Evolutionary conservation across 352 stramenopile genomes (phyloP).

Genomic region (Phytophthora meadii): DNA sequence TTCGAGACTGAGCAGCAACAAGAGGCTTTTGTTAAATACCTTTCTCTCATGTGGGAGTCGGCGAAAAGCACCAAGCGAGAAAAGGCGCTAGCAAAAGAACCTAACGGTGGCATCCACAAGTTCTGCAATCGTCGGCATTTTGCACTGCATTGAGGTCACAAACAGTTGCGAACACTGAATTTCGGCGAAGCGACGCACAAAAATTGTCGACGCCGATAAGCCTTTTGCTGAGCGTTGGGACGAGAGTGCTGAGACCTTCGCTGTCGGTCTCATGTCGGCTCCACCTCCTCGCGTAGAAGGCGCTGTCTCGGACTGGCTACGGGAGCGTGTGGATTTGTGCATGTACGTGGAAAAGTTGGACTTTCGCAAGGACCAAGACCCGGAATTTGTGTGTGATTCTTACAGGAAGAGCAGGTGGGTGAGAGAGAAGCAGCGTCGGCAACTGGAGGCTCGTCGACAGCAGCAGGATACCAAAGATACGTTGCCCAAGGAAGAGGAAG

Average conservation of each 20-base stretch:
- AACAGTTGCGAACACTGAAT: conserved; percentile 9
- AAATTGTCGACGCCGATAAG: conserved; percentile 7
- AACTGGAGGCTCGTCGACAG: conserved; percentile 26
- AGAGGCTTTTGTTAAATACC: conserved; percentile 21
- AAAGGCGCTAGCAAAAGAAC: conserved; percentile 16
- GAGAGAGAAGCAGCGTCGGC: conserved; percentile 37
- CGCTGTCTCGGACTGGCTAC: conserved; percentile 35
- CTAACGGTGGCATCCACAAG: conserved; percentile 36
- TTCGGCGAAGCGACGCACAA: conserved; percentile 27
- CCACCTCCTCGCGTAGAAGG: conserved; percentile 6
- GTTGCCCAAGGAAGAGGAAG: background rate
- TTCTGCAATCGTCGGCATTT: background rate
- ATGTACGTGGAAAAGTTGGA: conserved; percentile 48
- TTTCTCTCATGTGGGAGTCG: conserved; percentile 38
- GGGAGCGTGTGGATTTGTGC: conserved; percentile 50
- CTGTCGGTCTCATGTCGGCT: conserved; percentile 15
- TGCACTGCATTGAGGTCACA: background rate
- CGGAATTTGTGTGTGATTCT: conserved; percentile 39
- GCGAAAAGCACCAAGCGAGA: conserved; percentile 25
- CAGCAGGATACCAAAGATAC: conserved; percentile 11
- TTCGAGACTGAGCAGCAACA: conserved; percentile 23
- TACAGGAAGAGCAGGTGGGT: conserved; percentile 58
- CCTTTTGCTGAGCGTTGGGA: conserved; percentile 9
- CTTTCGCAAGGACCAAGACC: conserved; percentile 21
- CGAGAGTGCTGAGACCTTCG: background rate